A percentile compares a stretch with the other conserved stretches of the same genome.
Evolutionary conservation across 139 green algal species (phyloP).

Genomic region (Coelastrella sp.): DNA sequence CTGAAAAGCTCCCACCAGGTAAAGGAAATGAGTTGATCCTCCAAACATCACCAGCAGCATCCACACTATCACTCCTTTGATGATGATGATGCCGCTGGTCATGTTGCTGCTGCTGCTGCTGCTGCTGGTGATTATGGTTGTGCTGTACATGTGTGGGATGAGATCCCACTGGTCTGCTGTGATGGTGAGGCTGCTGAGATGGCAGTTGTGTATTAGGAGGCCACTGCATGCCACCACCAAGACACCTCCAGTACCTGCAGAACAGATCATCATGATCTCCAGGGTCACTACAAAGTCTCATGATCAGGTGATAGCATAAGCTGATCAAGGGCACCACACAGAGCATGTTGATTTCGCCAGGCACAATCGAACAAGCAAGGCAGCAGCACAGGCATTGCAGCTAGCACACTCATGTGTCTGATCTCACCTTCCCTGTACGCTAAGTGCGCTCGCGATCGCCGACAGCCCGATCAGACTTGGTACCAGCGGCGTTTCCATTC

Average conservation of each 20-base stretch:
- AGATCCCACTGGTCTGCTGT: not conserved
- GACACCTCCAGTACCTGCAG: constrained; percentile 45
- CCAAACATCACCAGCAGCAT: not conserved
- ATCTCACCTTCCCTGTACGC: constrained; percentile 21
- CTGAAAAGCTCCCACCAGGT: not conserved
- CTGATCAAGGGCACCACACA: too few relatives aligned
- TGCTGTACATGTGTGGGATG: constrained; percentile 37
- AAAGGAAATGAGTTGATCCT: constrained; percentile 9
- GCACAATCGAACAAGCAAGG: too few relatives aligned
- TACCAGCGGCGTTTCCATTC: constrained; percentile 41
- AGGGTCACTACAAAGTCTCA: too few relatives aligned
- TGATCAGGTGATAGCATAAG: too few relatives aligned
- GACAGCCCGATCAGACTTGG: constrained; percentile 28
- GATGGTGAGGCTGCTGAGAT: constrained; percentile 3
- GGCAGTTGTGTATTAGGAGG: not conserved
- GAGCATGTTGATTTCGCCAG: too few relatives aligned
- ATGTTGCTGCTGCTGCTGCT: not conserved
- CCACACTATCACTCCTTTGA: too few relatives aligned
- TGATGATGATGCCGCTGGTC: not conserved
- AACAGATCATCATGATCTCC: too few relatives aligned
- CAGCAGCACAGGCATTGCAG: not conserved
- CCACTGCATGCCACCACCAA: not conserved
- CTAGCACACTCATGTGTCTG: not conserved
- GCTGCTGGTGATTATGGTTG: not conserved
- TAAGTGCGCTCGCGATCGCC: constrained; percentile 1